A percentile compares a stretch with the other conserved stretches of the same genome.
phyloP scores from a whole-genome alignment of 495 filamentous ascomycete species.

The Hypoxylon subgilvum region DNA sequence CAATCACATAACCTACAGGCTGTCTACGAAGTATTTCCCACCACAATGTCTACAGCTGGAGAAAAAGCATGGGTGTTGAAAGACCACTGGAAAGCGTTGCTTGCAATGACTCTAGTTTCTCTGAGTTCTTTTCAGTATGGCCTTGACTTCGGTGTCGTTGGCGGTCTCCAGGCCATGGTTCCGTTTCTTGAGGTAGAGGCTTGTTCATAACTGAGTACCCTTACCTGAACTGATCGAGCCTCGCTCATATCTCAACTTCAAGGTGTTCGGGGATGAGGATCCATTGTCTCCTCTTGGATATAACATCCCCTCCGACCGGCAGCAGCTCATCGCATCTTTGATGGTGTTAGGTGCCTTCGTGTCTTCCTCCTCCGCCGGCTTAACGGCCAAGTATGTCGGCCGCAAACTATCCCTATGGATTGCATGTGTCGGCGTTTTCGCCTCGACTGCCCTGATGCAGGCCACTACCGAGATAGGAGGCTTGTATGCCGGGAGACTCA shows the following conservation, averaged over 20 bases:
- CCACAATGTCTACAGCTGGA: constrained; percentile 32
- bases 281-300: constrained; percentile 55
- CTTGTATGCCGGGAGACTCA: constrained; percentile 61
- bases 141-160: constrained; percentile 66
- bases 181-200: constrained; percentile 60
- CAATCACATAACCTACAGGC: background rate
- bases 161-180: constrained; percentile 66
- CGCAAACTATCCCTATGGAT: constrained; percentile 57
- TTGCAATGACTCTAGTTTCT: constrained; percentile 55
- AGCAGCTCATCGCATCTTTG: constrained; percentile 63
- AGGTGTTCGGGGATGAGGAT: constrained; percentile 52
- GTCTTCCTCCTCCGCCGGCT: constrained; percentile 59
- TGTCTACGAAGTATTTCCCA: too few relatives aligned
- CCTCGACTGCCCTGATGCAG: constrained; percentile 65
- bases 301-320: constrained; percentile 59
- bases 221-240: background rate
- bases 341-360: constrained; percentile 68
- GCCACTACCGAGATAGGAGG: constrained; percentile 57
- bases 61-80: constrained; percentile 37
- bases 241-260: constrained; percentile 5
- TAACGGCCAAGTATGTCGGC: constrained; percentile 55
- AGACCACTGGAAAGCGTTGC: constrained; percentile 49
- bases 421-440: constrained; percentile 55
- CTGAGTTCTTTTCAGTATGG: constrained; percentile 68
- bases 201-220: too few relatives aligned